Percentiles rank a stretch among this genome's conserved stretches.
phyloP scores from a whole-genome alignment of 2,329 filamentous ascomycete species.

The Myriosclerotinia duriaeana region DNA sequence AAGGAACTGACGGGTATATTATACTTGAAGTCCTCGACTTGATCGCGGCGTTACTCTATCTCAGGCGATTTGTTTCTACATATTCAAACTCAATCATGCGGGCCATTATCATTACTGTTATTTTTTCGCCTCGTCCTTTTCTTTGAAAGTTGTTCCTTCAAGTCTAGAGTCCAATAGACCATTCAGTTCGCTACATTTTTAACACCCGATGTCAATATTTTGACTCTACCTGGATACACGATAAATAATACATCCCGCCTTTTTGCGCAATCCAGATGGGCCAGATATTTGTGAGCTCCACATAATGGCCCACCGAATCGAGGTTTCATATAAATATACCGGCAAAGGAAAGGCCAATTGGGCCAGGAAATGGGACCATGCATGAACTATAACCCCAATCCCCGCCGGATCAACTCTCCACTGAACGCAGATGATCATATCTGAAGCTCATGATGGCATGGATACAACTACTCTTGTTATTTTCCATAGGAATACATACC shows the following conservation, averaged over 20 bases:
- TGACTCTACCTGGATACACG: too few relatives aligned
- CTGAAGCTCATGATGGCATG: background rate
- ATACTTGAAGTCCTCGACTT: background rate
- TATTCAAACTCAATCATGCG: background rate
- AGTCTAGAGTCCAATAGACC: background rate
- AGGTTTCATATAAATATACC: background rate
- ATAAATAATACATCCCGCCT: background rate
- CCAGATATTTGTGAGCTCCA: background rate
- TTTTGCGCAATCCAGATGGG: background rate
- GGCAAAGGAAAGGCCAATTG: background rate
- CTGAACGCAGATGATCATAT: background rate
- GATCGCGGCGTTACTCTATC: background rate
- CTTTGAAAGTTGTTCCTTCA: background rate
- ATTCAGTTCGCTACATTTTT: background rate
- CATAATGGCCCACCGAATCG: background rate
- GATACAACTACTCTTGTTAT: background rate
- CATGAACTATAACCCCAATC: too few relatives aligned
- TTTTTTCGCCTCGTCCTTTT: background rate
- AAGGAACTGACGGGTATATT: background rate
- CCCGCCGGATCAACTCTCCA: too few relatives aligned
- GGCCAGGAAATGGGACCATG: too few relatives aligned
- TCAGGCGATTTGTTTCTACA: background rate
- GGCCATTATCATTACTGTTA: background rate
- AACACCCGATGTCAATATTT: too few relatives aligned
- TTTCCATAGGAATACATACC: background rate